phyloP scores from a whole-genome alignment of 345 rosid genomes.

The Capsella bursapastoris region DNA sequence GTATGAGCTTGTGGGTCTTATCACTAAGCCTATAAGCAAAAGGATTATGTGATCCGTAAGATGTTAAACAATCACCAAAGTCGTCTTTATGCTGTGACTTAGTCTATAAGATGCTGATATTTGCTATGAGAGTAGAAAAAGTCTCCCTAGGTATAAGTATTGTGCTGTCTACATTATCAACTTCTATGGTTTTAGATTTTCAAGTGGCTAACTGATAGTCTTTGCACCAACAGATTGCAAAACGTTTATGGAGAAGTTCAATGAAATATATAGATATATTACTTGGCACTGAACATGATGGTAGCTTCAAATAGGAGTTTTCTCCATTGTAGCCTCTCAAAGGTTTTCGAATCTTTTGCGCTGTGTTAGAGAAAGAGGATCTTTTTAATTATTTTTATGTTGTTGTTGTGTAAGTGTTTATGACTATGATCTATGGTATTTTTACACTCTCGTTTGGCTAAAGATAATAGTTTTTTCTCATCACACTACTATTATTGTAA shows the following conservation, averaged over 20 bases:
- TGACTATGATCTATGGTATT: constrained; percentile 11
- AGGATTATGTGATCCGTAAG: not conserved
- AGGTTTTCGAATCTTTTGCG: constrained; percentile 8
- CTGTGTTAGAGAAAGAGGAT: constrained; percentile 4
- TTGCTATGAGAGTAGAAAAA: constrained; percentile 18
- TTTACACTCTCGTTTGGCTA: not conserved
- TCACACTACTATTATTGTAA: not conserved
- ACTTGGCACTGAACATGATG: constrained; percentile 25
- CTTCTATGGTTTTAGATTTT: not conserved
- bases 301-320: constrained; percentile 25
- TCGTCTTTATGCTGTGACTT: not conserved
- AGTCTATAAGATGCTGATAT: not conserved
- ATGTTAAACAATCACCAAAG: not conserved
- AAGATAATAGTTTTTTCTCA: not conserved
- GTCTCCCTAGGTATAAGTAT: not conserved
- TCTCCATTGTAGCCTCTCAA: constrained; percentile 11
- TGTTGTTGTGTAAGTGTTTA: constrained; percentile 14
- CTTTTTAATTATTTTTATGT: not conserved
- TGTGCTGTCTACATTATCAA: not conserved
- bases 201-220: constrained; percentile 6
- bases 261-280: constrained; percentile 45
- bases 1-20: not conserved
- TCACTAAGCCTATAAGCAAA: not conserved
- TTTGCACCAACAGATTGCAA: constrained; percentile 65
- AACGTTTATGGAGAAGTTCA: constrained; percentile 75